A percentile compares a stretch with the other conserved stretches of the same genome.
These are phyloP conservation scores for Corylus americana DNA, from an alignment of 306 rosid genomes.

Conservation along the genomic window DNA sequence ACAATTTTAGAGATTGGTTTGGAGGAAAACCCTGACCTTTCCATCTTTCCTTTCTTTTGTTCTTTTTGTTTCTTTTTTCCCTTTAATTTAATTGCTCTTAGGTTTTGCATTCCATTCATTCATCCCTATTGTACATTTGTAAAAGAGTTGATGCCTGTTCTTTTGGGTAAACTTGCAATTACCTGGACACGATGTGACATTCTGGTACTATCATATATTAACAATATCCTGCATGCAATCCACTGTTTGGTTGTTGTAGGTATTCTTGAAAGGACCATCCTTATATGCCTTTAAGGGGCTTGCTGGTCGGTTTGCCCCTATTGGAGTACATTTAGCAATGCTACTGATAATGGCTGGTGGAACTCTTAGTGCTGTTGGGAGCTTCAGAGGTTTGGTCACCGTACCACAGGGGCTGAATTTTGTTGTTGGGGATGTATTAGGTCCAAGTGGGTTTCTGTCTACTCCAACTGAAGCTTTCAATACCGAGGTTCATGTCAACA, in stretches of 20 bases:
- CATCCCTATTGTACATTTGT: neutral
- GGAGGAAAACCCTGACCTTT: too few species aligned
- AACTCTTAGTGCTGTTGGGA: conserved; percentile 88
- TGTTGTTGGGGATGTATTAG: conserved; percentile 87
- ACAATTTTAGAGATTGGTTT: too few species aligned
- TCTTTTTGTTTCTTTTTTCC: neutral
- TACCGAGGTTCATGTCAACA: conserved; percentile 91
- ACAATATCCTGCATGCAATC: neutral
- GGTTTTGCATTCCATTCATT: neutral
- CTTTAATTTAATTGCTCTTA: neutral
- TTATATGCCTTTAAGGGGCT: conserved; percentile 88
- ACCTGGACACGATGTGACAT: neutral
- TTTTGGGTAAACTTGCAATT: conserved; percentile 4
- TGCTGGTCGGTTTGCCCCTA: conserved; percentile 90
- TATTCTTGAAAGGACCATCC: conserved; percentile 80
- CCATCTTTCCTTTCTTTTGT: neutral
- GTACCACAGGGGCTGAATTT: conserved; percentile 97
- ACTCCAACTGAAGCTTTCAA: conserved; percentile 75
- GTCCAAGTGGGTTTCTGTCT: conserved; percentile 83
- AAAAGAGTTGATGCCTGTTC: neutral
- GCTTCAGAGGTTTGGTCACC: conserved; percentile 91
- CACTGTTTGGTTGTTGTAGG: conserved; percentile 44
- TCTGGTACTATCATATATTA: neutral
- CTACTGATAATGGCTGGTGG: conserved; percentile 91
- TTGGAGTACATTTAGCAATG: conserved; percentile 92